Conservation (phyloP, 1,284 basidiomycete species). For the Coniophora puteana region DNA sequence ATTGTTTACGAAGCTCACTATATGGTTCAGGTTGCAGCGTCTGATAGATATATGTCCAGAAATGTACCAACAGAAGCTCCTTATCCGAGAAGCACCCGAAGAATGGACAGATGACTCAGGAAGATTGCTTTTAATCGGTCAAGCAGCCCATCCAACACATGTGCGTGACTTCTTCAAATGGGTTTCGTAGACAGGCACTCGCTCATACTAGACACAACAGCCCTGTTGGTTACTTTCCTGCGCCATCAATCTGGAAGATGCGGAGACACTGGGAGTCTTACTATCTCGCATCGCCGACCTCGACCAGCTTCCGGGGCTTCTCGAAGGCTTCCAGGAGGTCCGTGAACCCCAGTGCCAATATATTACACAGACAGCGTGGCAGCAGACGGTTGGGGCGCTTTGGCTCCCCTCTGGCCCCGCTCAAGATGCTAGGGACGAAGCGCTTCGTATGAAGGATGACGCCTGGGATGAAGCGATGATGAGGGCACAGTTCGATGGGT, state of each 20-base stretch:
- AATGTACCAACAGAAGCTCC: constrained; percentile 11
- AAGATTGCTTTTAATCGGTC: constrained; percentile 38
- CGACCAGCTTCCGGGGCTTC: constrained; percentile 32
- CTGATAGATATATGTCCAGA: constrained; percentile 15
- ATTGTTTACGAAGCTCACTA: background rate
- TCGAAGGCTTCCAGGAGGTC: constrained; percentile 37
- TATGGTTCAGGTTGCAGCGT: constrained; percentile 9
- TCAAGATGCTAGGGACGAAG: constrained; percentile 12
- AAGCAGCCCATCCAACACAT: constrained; percentile 38
- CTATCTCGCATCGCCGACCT: constrained; percentile 34
- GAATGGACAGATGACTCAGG: constrained; percentile 29
- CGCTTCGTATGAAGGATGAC: too few relatives aligned
- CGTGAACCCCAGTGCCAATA: constrained; percentile 27
- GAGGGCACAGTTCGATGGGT: constrained; percentile 33
- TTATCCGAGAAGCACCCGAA: constrained; percentile 10
- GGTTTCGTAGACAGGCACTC: background rate
- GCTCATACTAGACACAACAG: constrained; percentile 15
- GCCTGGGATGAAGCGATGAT: constrained; percentile 27
- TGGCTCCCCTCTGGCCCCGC: constrained; percentile 15
- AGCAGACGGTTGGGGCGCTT: constrained; percentile 9
- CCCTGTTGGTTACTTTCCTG: too few relatives aligned
- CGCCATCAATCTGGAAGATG: constrained; percentile 32
- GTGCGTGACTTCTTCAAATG: constrained; percentile 12
- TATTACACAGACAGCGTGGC: too few relatives aligned
- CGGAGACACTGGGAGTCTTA: constrained; percentile 38